phyloP scores from a whole-genome alignment of 1,284 basidiomycete genomes.

The Wolfiporia cocos region DNA sequence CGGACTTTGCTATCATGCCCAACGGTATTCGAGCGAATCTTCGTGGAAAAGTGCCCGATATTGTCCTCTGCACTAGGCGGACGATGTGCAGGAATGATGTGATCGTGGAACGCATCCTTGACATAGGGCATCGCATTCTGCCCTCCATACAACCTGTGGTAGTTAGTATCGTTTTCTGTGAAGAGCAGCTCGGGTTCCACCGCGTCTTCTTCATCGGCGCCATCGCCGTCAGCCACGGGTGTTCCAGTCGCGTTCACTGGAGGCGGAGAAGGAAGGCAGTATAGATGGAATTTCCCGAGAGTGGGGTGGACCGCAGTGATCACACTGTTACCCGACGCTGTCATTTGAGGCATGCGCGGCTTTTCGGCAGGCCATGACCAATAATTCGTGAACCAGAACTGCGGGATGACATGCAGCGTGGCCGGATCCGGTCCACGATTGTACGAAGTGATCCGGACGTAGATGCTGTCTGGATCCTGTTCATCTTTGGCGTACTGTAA shows the following conservation, averaged over 20 bases:
- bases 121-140: slow-evolving; percentile 79
- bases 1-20: slow-evolving; percentile 24
- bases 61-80: slow-evolving; percentile 35
- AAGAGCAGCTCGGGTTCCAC: slow-evolving; percentile 84
- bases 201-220: slow-evolving; percentile 55
- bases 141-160: slow-evolving; percentile 84
- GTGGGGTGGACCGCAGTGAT: slow-evolving; percentile 73
- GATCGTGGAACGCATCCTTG: slow-evolving; percentile 99
- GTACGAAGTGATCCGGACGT: slow-evolving; percentile 93
- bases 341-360: slow-evolving; percentile 72
- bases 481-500: slow-evolving; percentile 94
- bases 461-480: slow-evolving; percentile 83
- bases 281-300: slow-evolving; percentile 75
- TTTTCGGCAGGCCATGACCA: slow-evolving; percentile 93
- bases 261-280: slow-evolving; percentile 89
- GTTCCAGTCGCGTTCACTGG: slow-evolving; percentile 70
- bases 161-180: slow-evolving; percentile 98
- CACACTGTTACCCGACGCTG: slow-evolving; percentile 54
- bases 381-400: slow-evolving; percentile 95
- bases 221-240: slow-evolving; percentile 40
- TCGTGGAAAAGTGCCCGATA: slow-evolving; percentile 36
- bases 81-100: slow-evolving; percentile 85
- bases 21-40: slow-evolving; percentile 43
- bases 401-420: slow-evolving; percentile 92
- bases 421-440: slow-evolving; percentile 95